These are phyloP conservation scores for Hymenotorrendiella dingleyae DNA, from an alignment of 2,329 filamentous ascomycete genomes.

Conservation along the genomic window DNA sequence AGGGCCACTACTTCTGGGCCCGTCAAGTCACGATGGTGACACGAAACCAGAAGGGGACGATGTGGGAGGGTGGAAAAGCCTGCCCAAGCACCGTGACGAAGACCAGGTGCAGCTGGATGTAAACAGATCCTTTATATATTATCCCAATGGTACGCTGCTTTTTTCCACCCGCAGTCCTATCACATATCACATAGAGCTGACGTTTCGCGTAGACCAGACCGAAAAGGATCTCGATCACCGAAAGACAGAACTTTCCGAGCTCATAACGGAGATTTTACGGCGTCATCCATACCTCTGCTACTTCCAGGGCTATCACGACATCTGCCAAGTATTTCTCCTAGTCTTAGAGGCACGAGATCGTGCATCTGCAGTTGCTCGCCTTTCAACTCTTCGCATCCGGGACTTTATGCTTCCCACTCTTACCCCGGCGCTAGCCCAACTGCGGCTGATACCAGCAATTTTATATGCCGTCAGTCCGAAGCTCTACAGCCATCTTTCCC, in stretches of 20 bases:
- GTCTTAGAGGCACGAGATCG: conserved; percentile 64
- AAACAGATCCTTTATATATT: conserved; percentile 94
- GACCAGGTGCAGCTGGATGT: conserved; percentile 90
- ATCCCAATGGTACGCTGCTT: conserved; percentile 76
- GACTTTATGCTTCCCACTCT: conserved; percentile 97
- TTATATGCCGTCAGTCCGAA: conserved; percentile 64
- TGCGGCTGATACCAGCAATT: conserved; percentile 82
- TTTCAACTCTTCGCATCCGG: conserved; percentile 84
- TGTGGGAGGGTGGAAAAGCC: conserved; percentile 34
- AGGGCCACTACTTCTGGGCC: conserved; percentile 60
- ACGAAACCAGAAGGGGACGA: conserved; percentile 19
- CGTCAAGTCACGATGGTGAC: conserved; percentile 17
- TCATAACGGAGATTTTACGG: conserved; percentile 78
- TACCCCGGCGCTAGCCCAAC: conserved; percentile 72
- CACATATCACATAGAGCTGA: conserved; percentile 25
- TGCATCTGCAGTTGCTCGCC: conserved; percentile 62
- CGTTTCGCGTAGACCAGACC: conserved; percentile 51
- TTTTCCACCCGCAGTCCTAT: conserved; percentile 18
- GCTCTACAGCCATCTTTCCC: conserved; percentile 69
- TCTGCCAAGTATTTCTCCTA: conserved; percentile 89
- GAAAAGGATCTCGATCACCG: conserved; percentile 62
- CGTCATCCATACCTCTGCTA: conserved; percentile 81
- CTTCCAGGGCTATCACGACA: conserved; percentile 98
- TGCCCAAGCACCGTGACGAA: conserved; percentile 79
- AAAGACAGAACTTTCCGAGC: conserved; percentile 69